Base-by-base conservation (phyloP, 345 rosid species). In the Lepidium aucheri region DNA sequence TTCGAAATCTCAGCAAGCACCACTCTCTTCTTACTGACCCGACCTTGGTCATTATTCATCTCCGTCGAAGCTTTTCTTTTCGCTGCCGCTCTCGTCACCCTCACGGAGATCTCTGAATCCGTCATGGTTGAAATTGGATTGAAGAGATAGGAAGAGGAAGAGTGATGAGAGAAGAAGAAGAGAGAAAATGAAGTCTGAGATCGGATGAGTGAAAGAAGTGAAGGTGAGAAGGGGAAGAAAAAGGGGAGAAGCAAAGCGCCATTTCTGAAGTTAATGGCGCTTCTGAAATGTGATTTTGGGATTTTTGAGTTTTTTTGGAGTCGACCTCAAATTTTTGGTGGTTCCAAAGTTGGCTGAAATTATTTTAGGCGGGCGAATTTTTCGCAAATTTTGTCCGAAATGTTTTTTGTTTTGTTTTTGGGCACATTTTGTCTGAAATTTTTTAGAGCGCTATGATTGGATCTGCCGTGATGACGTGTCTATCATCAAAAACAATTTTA, bases 231-330 rank as follows among this genome's bases (percentile, higher is more conserved):
- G 47, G 67, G 55, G 40, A 44, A 15, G 54, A 33, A 42, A 70
- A 70, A 61, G 68, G 55, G 20, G 12, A n/a, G 61, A 70, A n/a
- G 30, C 36, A 35, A 70, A 70, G 74, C 74, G 68, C 68, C 68
- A 70, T 70, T 70, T 36, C 22, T 53, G 7, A 34, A 17, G 41
- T n/a, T 69, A 40, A 30, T 69, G 53, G 74, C 74, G 62, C 68
- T 55, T 55, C 64, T 36, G 50, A 26, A 12, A 4, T 52, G 30
- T 39, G 41, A 2, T 39, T 57, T 58, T 53, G 24, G 20, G 33
- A 61, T 16, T 45, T 69, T 69, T 41, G 53, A 33, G 44, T 16
- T 45, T 69, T 52, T 45, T 61, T 12, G 17, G 53, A 38, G 57
- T 68, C 34, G 12, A 47, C 39, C 39, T 36, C 1, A 15, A 67